These are phyloP conservation scores for Teratosphaeria epicoccoides DNA, from an alignment of 2,329 filamentous ascomycete genomes.

Conservation along the genomic window DNA sequence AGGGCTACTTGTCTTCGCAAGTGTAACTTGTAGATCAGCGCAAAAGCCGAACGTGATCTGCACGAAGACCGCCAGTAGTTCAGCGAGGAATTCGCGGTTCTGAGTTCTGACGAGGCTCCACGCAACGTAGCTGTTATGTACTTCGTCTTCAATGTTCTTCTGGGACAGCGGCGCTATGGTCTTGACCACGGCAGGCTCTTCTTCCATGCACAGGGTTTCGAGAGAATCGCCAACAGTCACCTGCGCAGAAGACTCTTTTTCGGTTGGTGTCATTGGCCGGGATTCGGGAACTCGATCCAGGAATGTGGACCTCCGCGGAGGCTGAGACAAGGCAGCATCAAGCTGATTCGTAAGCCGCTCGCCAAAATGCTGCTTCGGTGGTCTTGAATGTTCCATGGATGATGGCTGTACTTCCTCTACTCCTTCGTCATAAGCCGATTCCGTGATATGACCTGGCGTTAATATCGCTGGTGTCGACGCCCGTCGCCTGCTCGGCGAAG, in stretches of 20 bases:
- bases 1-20: slow-evolving; percentile 26
- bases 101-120: slow-evolving; percentile 41
- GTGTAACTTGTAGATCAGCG: slow-evolving; percentile 37
- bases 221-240: slow-evolving; percentile 2
- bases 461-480: slow-evolving; percentile 1
- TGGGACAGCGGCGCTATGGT: slow-evolving; percentile 37
- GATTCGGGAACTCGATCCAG: background rate
- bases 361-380: background rate
- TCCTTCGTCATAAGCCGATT: slow-evolving; percentile 19
- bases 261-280: background rate
- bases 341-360: background rate
- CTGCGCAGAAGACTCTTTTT: background rate
- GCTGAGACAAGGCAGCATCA: background rate
- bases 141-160: slow-evolving; percentile 34
- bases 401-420: slow-evolving; percentile 3
- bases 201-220: slow-evolving; percentile 24
- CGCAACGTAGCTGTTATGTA: slow-evolving; percentile 36
- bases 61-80: slow-evolving; percentile 38
- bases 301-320: background rate
- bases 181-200: slow-evolving; percentile 29
- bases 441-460: slow-evolving; percentile 10
- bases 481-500: slow-evolving; percentile 10
- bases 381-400: background rate
- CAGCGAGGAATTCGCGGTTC: slow-evolving; percentile 44
- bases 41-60: slow-evolving; percentile 37